These are phyloP conservation scores for Byssoonygena ceratinophila DNA, from an alignment of 2,329 filamentous ascomycete genomes.

Conservation along the genomic window DNA sequence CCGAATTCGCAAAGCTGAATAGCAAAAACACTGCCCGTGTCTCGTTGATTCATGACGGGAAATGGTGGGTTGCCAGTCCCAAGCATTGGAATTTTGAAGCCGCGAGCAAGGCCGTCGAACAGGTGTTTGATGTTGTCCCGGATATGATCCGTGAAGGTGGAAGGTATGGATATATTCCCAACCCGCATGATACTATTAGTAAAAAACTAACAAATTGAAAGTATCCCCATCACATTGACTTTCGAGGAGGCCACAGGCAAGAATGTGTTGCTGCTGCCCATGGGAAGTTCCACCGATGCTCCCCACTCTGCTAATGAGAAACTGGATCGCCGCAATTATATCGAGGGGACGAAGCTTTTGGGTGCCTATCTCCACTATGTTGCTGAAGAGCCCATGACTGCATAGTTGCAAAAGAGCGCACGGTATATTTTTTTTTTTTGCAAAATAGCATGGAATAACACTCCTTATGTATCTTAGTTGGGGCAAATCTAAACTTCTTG, in stretches of 20 bases:
- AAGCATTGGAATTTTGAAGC: slow-evolving; percentile 99
- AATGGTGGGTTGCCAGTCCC: slow-evolving; percentile 97
- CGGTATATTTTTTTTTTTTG: neutral
- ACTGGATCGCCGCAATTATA: slow-evolving; percentile 92
- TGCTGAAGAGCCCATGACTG: slow-evolving; percentile 60
- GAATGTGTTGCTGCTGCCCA: slow-evolving; percentile 88
- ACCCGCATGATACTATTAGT: neutral
- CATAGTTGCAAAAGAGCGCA: neutral
- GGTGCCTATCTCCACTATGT: slow-evolving; percentile 95
- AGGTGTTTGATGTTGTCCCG: slow-evolving; percentile 84
- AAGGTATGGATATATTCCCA: slow-evolving; percentile 44
- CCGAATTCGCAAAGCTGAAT: slow-evolving; percentile 72
- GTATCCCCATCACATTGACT: slow-evolving; percentile 90
- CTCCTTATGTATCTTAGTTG: neutral
- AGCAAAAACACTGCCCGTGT: slow-evolving; percentile 88
- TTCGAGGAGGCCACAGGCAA: slow-evolving; percentile 97
- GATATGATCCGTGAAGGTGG: slow-evolving; percentile 95
- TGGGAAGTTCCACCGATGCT: slow-evolving; percentile 94
- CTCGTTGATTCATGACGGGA: slow-evolving; percentile 75
- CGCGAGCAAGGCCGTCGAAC: slow-evolving; percentile 88
- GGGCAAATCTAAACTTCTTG: too few species aligned
- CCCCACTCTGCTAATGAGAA: slow-evolving; percentile 99
- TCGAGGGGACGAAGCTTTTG: slow-evolving; percentile 91
- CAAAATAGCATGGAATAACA: neutral
- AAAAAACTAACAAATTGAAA: slow-evolving; percentile 32